phyloP scores from a whole-genome alignment of 371 early-diverging fungal genomes.

The Mucor irregularis region DNA sequence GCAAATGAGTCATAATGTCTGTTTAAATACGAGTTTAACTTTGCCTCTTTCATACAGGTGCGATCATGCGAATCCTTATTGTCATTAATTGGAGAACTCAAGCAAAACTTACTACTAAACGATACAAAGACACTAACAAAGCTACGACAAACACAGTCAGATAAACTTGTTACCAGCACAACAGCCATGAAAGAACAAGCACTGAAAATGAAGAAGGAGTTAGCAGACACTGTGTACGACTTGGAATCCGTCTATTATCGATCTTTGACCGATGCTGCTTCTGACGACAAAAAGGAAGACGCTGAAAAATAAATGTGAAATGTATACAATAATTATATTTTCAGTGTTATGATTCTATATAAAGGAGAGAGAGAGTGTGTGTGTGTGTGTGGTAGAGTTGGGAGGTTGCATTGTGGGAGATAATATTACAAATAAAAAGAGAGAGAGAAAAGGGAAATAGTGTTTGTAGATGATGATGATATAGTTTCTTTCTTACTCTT shows the following conservation, averaged over 20 bases:
- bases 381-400: neutral
- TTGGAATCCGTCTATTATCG: constrained; percentile 47
- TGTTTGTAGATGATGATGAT: neutral
- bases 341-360: neutral
- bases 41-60: constrained; percentile 31
- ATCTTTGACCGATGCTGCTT: constrained; percentile 34
- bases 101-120: constrained; percentile 66
- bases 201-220: constrained; percentile 28
- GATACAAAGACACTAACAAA: constrained; percentile 66
- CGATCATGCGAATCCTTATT: constrained; percentile 67
- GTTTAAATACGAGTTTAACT: neutral
- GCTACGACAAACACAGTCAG: constrained; percentile 35
- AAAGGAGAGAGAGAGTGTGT: neutral
- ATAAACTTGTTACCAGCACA: constrained; percentile 28
- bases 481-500: neutral
- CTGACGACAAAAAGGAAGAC: neutral
- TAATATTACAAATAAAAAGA: neutral
- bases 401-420: neutral
- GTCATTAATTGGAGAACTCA: constrained; percentile 65
- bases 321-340: no score
- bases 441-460: neutral
- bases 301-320: neutral
- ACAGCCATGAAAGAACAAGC: constrained; percentile 36
- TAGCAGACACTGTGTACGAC: constrained; percentile 42
- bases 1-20: neutral